Base-by-base conservation (phyloP, 1,284 basidiomycete species). In the Boletus smithii region DNA sequence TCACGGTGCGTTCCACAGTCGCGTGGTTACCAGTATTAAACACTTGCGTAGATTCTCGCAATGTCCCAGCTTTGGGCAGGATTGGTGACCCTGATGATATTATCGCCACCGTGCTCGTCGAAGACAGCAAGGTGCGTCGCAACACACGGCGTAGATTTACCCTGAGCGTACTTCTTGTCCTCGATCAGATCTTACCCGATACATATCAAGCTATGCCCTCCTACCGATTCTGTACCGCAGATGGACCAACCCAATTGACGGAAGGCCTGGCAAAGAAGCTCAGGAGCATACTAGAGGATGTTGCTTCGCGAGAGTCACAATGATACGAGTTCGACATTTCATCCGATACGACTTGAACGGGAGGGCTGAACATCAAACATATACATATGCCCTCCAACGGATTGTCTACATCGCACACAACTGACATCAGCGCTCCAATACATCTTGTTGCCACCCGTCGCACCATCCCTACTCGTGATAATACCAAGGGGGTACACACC, bases 1-100 rank as follows among this genome's bases (percentile, higher is more conserved):
- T 41, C 79, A 89, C 42, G 88, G 87, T 85, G 54, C 46, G 76
- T 52, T 29, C 10, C 17, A 7, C 22, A 11, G 4, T 30, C 16
- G 13, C n/a, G 5, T 20, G 11, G 36, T 33, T 18, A 2, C 3
- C 6, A 10, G 7, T 11, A 9, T 16, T 34, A 9, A 42, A 42
- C 44, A 23, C 22, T 13, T n/a, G 13, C 18, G 8, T 47, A 89
- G 87, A 90, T 58, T 72, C 75, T 40, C 74, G 87, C 27, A 89
- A 90, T 48, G 56, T 85, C 5, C 88, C 88, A 3, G 76, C 84
- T 5, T 63, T 86, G 10, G 83, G 80, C 0, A 73, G 87, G 34
- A 82, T 89, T 41, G 85, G 86, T 13, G 84, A 88, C 59, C 81
- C 85, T 1, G 88, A 90, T 55, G 88, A 91, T 61, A 91, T 91